Conservation (phyloP, 2,329 filamentous ascomycete species). For the Cladosporium sp. region DNA sequence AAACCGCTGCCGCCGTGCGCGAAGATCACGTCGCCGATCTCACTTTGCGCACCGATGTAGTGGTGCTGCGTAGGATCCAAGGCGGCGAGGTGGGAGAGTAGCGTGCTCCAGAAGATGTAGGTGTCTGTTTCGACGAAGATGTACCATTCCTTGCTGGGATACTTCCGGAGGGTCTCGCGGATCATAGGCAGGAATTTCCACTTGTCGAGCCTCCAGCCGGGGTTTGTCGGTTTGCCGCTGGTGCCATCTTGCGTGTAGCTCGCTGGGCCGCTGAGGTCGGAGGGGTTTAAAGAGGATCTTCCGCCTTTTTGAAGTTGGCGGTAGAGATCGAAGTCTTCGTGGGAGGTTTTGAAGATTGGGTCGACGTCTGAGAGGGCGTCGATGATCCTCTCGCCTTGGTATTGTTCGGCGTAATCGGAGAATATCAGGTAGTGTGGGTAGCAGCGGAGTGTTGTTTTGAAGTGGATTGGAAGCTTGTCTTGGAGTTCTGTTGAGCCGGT, state of each 20-base stretch:
- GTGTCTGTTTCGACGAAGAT: constrained; percentile 61
- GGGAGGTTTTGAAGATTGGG: constrained; percentile 19
- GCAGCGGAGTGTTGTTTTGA: constrained; percentile 39
- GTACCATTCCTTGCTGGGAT: constrained; percentile 57
- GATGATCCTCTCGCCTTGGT: constrained; percentile 37
- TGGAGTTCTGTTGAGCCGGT: constrained; percentile 36
- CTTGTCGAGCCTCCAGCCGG: constrained; percentile 43
- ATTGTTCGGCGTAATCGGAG: constrained; percentile 40
- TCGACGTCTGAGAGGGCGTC: constrained; percentile 30
- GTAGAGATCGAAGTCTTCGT: constrained; percentile 33
- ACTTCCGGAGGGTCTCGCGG: constrained; percentile 28
- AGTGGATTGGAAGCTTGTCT: constrained; percentile 32
- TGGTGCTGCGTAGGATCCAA: constrained; percentile 44
- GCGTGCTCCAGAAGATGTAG: constrained; percentile 53
- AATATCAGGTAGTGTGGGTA: constrained; percentile 39
- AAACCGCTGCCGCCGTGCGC: constrained; percentile 45
- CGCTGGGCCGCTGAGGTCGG: constrained; percentile 20
- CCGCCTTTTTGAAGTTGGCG: constrained; percentile 27
- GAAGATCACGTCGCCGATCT: constrained; percentile 38
- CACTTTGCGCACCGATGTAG: constrained; percentile 43
- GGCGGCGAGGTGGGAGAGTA: constrained; percentile 41
- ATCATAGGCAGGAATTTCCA: constrained; percentile 59
- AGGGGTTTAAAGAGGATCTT: constrained; percentile 12
- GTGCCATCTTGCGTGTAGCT: constrained; percentile 17
- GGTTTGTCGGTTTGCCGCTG: constrained; percentile 32